phyloP scores from a whole-genome alignment of 106 monocot species.

The Phalaenopsis aphrodite region DNA sequence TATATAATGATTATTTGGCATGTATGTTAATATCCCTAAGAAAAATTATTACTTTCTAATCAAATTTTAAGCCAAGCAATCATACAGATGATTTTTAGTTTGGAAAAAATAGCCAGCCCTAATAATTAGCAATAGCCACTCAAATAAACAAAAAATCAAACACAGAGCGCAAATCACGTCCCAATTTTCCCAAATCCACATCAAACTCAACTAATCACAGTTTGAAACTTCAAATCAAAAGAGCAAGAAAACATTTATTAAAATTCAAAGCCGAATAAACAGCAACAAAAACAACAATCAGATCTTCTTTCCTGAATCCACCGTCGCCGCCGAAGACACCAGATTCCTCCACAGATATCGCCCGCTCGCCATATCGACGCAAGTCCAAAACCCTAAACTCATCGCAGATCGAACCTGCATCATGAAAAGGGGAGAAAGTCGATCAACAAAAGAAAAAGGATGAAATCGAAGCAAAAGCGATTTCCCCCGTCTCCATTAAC shows the following conservation, averaged over 20 bases:
- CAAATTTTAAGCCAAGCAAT: no score
- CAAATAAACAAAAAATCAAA: no score
- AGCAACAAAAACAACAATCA: constrained; percentile 5
- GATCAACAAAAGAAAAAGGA: no score
- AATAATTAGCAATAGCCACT: no score
- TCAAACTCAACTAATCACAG: background rate
- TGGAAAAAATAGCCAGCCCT: no score
- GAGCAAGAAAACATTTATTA: constrained; percentile 1
- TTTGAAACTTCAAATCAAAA: background rate
- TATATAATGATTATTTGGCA: no score
- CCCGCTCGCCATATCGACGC: constrained; percentile 91
- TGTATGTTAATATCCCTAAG: no score
- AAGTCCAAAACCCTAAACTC: constrained; percentile 58
- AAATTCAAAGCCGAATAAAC: background rate
- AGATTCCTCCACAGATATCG: constrained; percentile 74
- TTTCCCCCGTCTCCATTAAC: background rate
- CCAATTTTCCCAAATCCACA: background rate
- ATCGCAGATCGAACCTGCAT: constrained; percentile 40
- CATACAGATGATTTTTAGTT: no score
- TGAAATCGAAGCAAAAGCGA: background rate
- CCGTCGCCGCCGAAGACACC: constrained; percentile 11
- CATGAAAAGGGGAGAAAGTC: background rate
- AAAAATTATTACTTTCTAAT: no score
- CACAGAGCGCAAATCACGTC: background rate
- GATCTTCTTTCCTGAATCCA: constrained; percentile 12